phyloP scores from a whole-genome alignment of 2,329 filamentous ascomycete species.

The Scedosporium aurantiacum region DNA sequence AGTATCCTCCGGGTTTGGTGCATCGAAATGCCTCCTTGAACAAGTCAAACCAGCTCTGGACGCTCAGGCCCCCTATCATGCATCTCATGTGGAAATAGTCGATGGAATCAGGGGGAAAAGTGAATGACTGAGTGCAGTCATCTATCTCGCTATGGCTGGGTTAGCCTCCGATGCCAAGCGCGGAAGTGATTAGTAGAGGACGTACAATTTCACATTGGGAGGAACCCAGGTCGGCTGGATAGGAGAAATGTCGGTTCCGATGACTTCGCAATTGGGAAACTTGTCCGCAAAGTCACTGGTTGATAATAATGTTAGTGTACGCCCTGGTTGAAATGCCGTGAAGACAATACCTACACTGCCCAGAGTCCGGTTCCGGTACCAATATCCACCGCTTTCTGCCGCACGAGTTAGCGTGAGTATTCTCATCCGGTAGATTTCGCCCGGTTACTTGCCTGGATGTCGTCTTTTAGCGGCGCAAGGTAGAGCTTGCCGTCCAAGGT shows the following conservation, averaged over 20 bases:
- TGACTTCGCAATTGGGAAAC: not conserved
- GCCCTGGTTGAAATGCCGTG: not conserved
- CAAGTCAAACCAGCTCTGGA: constrained; percentile 44
- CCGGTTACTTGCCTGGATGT: constrained; percentile 7
- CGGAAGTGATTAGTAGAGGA: constrained; percentile 43
- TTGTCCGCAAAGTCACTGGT: constrained; percentile 35
- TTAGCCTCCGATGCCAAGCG: constrained; percentile 18
- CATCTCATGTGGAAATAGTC: constrained; percentile 50
- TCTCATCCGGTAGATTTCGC: not conserved
- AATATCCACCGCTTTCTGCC: constrained; percentile 28
- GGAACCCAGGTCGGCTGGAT: not conserved
- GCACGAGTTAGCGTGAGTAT: not conserved
- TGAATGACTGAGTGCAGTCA: constrained; percentile 29
- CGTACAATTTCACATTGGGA: constrained; percentile 9
- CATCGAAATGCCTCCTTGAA: constrained; percentile 39
- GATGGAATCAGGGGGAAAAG: constrained; percentile 29
- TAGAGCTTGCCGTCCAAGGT: constrained; percentile 14
- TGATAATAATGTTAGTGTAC: not conserved
- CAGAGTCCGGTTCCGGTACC: constrained; percentile 44
- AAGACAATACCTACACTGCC: constrained; percentile 31
- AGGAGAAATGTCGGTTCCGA: not conserved
- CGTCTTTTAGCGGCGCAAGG: constrained; percentile 14
- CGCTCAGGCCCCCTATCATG: constrained; percentile 16
- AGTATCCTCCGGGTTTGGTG: constrained; percentile 28
- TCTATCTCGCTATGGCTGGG: constrained; percentile 2